phyloP scores from a whole-genome alignment of 139 green algal species.

The Diplosphaera chodatii region DNA sequence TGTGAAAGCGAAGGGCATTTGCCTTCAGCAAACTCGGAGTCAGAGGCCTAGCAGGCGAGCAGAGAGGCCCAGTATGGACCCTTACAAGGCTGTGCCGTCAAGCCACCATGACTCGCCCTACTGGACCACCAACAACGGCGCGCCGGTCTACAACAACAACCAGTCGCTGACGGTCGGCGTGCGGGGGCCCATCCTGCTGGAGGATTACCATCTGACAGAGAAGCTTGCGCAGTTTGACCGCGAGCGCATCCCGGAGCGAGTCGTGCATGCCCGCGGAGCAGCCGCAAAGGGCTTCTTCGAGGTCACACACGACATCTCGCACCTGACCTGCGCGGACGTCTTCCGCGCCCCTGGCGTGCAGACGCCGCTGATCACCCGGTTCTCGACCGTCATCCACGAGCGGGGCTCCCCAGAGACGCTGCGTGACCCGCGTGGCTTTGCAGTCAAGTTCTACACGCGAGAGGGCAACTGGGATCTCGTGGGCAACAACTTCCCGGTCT shows the following conservation, averaged over 20 bases:
- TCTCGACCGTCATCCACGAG: conserved; percentile 91
- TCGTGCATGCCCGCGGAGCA: conserved; percentile 91
- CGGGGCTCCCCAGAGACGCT: conserved; percentile 83
- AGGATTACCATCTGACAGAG: conserved; percentile 92
- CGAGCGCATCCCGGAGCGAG: conserved; percentile 92
- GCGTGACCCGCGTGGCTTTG: conserved; percentile 89
- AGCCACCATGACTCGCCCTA: conserved; percentile 44
- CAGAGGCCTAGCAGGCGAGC: too few species aligned
- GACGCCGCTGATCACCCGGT: conserved; percentile 90
- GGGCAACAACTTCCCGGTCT: conserved; percentile 92
- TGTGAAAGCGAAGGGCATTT: too few species aligned
- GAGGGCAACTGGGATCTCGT: conserved; percentile 87
- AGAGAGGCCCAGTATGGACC: not conserved
- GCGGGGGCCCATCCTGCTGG: conserved; percentile 62
- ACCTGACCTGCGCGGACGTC: conserved; percentile 91
- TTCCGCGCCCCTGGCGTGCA: conserved; percentile 85
- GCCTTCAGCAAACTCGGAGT: too few species aligned
- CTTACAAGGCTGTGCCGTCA: conserved; percentile 14
- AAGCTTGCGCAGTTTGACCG: conserved; percentile 93
- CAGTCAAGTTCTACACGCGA: conserved; percentile 96
- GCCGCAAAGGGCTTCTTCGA: conserved; percentile 96
- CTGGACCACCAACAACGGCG: conserved; percentile 90
- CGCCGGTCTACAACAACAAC: conserved; percentile 94
- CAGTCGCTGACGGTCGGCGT: conserved; percentile 69
- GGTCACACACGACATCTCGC: conserved; percentile 92